Evolutionary conservation across 345 rosid species (phyloP), one percentile per base, ranked within the genome.

Genomic region (Kandelia obovata): DNA sequence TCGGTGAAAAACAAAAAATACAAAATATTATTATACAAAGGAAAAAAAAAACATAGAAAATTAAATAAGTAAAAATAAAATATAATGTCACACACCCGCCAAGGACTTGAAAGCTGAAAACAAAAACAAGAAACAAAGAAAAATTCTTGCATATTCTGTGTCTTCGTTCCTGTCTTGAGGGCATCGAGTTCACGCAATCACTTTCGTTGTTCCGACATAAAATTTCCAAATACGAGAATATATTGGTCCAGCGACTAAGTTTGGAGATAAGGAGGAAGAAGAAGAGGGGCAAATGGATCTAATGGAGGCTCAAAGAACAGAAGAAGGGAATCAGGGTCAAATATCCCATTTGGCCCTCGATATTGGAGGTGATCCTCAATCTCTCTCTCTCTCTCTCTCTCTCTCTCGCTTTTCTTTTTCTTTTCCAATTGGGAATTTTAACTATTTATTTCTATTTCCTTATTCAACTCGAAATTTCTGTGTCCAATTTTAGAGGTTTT

Each of bases 301-400:
- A 10, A 70, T 6, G 23, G 64, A 65, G n/a, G 30, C 17, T 43
- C 49, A 6, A 56, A 47, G 35, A 61, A 60, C 52, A 21, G 61
- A 47, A 15, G 61, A 47, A 15, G 43, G 39, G 39, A 56, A 64
- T 15, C 60, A 23, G 53, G 72, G 25, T 39, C 91, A 77, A 77
- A 82, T 80, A 64, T 84, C 93, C 76, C 97, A 85, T 77, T 75
- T 92, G 85, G 88, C 96, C 71, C 82, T 92, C 67, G 97, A 92
- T 81, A 89, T 92, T 72, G 97, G 97, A 89, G 97, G 96, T 88
- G 55, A 49, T 59, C 20, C 65, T 74, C 20, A 58, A 43, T 27
- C 58, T 1, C 37, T 53, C 23, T 34, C 34, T 31, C 34, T 31
- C 34, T 31, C 6, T 31, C 34, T 31, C 0, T 31, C 5, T 31